A percentile compares a stretch with the other conserved stretches of the same genome.
Evolutionary conservation across 176 grass and related monocot genomes (phyloP).

Genomic region (Alopecurus myosuroides): DNA sequence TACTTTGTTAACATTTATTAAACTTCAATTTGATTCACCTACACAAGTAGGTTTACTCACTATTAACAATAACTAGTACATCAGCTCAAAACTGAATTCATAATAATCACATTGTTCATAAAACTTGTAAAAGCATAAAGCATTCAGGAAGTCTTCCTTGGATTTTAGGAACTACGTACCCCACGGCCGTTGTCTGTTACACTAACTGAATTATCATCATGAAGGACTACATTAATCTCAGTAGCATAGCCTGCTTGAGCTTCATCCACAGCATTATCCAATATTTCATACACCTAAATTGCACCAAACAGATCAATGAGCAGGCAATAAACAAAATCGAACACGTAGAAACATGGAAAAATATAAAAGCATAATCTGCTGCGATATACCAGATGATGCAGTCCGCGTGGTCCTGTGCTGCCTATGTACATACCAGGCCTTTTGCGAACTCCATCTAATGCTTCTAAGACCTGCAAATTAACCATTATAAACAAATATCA

Average conservation of each 20-base stretch:
- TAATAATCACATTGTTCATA: background rate
- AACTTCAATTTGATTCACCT: background rate
- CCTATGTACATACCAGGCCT: slow-evolving; percentile 99
- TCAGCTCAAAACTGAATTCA: background rate
- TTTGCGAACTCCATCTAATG: slow-evolving; percentile 90
- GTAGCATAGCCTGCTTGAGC: slow-evolving; percentile 78
- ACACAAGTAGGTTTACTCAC: background rate
- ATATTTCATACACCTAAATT: slow-evolving; percentile 80
- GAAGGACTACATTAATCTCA: slow-evolving; percentile 78
- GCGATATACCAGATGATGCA: slow-evolving; percentile 86
- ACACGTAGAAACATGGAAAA: background rate
- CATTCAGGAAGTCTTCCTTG: background rate
- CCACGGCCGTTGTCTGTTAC: slow-evolving; percentile 87
- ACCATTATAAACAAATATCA: slow-evolving; percentile 22
- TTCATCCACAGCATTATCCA: slow-evolving; percentile 98
- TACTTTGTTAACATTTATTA: background rate
- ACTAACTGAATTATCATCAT: slow-evolving; percentile 88
- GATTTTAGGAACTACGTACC: slow-evolving; percentile 54
- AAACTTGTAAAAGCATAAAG: background rate
- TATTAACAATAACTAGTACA: slow-evolving; percentile 1
- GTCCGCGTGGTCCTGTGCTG: slow-evolving; percentile 89
- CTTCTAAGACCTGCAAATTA: slow-evolving; percentile 82
- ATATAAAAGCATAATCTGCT: slow-evolving; percentile 13
- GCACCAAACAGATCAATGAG: background rate
- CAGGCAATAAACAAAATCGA: slow-evolving; percentile 15